phyloP scores from a whole-genome alignment of 2,329 filamentous ascomycete genomes.

The Periconia macrospinosa region DNA sequence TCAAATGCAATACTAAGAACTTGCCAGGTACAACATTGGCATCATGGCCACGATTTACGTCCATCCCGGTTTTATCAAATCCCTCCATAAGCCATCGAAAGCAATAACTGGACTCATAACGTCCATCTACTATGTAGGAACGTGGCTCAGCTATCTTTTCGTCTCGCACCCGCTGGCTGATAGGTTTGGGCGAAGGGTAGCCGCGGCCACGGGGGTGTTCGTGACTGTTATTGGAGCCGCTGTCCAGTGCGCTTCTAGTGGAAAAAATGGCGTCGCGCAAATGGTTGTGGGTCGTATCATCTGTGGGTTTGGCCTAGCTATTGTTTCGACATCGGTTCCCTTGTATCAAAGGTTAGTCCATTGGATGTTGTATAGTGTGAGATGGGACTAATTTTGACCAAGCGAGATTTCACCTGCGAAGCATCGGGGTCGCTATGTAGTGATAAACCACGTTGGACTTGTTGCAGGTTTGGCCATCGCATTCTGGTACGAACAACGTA shows the following conservation, averaged over 20 bases:
- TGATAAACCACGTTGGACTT: conserved; percentile 63
- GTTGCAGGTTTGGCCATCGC: conserved; percentile 57
- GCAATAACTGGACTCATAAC: conserved; percentile 57
- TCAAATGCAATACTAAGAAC: not conserved
- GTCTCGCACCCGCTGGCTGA: conserved; percentile 57
- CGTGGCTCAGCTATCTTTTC: conserved; percentile 59
- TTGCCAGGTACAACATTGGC: conserved; percentile 59
- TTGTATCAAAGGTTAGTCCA: conserved; percentile 57
- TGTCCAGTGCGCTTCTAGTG: conserved; percentile 51
- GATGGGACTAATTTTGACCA: not conserved
- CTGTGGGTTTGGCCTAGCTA: conserved; percentile 56
- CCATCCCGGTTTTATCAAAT: conserved; percentile 56
- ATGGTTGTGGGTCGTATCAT: conserved; percentile 57
- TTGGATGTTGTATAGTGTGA: not conserved
- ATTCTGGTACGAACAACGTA: conserved; percentile 53
- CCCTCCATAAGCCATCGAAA: conserved; percentile 50
- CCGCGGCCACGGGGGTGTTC: conserved; percentile 52
- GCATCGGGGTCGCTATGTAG: conserved; percentile 59
- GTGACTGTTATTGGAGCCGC: conserved; percentile 54
- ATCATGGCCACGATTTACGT: conserved; percentile 60
- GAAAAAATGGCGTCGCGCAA: conserved; percentile 47
- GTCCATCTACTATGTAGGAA: conserved; percentile 61
- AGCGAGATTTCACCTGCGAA: conserved; percentile 60
- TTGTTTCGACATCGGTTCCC: conserved; percentile 60
- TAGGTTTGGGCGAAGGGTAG: conserved; percentile 54